Percentiles rank a stretch among this genome's conserved stretches.
Evolutionary conservation across 495 filamentous ascomycete species (phyloP).

Genomic region (Tricharina praecox): DNA sequence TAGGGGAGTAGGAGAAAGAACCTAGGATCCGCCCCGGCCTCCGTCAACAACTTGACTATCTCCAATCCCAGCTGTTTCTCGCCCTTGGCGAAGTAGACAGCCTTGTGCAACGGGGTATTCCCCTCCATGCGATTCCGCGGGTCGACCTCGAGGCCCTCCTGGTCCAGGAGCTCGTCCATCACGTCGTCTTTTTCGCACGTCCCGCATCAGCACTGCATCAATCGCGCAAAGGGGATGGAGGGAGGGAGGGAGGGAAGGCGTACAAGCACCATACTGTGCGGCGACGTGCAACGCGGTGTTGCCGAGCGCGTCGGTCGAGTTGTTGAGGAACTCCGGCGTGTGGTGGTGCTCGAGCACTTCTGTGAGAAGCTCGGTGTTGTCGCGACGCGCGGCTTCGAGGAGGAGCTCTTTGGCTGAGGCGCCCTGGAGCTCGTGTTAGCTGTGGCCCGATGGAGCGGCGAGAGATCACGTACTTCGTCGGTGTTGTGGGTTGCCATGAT

Average conservation of each 20-base stretch:
- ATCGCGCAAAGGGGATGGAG: background rate
- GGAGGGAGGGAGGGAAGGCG: conserved; percentile 24
- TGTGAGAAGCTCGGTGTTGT: conserved; percentile 68
- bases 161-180: conserved; percentile 84
- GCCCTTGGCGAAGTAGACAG: conserved; percentile 67
- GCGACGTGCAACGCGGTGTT: conserved; percentile 81
- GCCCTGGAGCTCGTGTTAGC: conserved; percentile 33
- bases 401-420: conserved; percentile 70
- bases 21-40: conserved; percentile 70
- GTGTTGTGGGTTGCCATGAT: too few relatives aligned
- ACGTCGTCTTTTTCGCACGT: conserved; percentile 65
- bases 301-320: conserved; percentile 64
- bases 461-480: background rate
- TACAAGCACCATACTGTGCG: conserved; percentile 71
- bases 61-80: conserved; percentile 47
- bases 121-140: conserved; percentile 60
- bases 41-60: conserved; percentile 77
- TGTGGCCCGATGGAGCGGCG: background rate
- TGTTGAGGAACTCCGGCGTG: conserved; percentile 62
- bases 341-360: conserved; percentile 33
- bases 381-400: conserved; percentile 81
- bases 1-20: conserved; percentile 13
- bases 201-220: too few relatives aligned
- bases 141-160: conserved; percentile 88
- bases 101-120: conserved; percentile 81